Percentiles rank a stretch among this genome's conserved stretches.
Conservation (phyloP, 2,329 filamentous ascomycete genomes). For the Geosmithia flava region DNA sequence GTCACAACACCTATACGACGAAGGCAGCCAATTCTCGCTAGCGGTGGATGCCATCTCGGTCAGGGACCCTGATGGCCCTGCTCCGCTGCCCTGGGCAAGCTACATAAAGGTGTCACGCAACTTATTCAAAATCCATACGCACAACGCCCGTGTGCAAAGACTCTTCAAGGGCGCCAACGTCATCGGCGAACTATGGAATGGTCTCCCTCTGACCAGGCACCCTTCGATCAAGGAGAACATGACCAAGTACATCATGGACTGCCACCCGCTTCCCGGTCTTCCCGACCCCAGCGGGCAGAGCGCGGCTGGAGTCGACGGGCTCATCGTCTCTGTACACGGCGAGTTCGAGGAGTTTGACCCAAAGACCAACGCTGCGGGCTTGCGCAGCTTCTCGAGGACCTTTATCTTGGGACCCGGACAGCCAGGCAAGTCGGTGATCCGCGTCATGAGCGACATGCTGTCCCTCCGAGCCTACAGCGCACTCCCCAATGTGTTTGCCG, state of each 20-base stretch:
- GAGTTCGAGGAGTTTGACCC: conserved; percentile 67
- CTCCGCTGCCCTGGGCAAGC: conserved; percentile 50
- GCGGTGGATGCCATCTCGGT: conserved; percentile 52
- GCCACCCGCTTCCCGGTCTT: conserved; percentile 59
- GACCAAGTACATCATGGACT: conserved; percentile 73
- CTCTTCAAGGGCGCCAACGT: conserved; percentile 50
- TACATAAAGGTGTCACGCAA: conserved; percentile 75
- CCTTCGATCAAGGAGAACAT: conserved; percentile 55
- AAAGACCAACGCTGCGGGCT: conserved; percentile 40
- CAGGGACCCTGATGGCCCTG: conserved; percentile 30
- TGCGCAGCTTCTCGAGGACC: conserved; percentile 71
- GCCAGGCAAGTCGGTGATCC: conserved; percentile 49
- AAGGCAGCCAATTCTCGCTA: conserved; percentile 61
- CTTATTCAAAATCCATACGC: conserved; percentile 54
- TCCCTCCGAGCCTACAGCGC: conserved; percentile 54
- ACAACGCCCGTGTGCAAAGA: conserved; percentile 49
- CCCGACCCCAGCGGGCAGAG: conserved; percentile 56
- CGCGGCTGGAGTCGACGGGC: conserved; percentile 57
- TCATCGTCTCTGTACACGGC: conserved; percentile 69
- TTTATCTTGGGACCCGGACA: conserved; percentile 69
- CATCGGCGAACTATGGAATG: conserved; percentile 57
- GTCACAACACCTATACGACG: conserved; percentile 60
- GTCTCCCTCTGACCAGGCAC: conserved; percentile 62
- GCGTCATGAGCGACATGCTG: conserved; percentile 71
- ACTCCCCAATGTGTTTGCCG: conserved; percentile 29